phyloP scores from a whole-genome alignment of 768 basidiomycete genomes.

The Tylopilus cervinicoccineus region DNA sequence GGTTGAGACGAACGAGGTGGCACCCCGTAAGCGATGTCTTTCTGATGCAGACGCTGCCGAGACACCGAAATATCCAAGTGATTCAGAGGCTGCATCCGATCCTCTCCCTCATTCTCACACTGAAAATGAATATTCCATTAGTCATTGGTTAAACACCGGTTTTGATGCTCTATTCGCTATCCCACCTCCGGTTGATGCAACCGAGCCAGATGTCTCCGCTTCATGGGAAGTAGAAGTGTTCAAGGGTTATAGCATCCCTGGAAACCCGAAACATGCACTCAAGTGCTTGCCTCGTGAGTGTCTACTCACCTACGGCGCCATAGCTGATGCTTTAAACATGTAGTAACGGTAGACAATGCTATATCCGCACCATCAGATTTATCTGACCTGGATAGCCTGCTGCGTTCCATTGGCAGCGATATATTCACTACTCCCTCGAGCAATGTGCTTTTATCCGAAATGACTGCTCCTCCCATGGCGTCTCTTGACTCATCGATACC shows the following conservation, averaged over 20 bases:
- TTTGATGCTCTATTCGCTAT: conserved; percentile 25
- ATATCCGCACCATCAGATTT: neutral
- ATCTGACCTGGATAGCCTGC: conserved; percentile 6
- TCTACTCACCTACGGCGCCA: neutral
- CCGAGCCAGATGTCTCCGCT: conserved; percentile 22
- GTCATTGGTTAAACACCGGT: conserved; percentile 35
- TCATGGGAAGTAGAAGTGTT: conserved; percentile 35
- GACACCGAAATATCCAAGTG: conserved; percentile 28
- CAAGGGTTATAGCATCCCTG: conserved; percentile 21
- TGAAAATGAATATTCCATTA: conserved; percentile 23
- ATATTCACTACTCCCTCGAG: neutral
- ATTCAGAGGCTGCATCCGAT: conserved; percentile 22
- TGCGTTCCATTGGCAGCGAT: conserved; percentile 4
- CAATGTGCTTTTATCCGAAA: neutral
- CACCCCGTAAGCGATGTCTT: conserved; percentile 34
- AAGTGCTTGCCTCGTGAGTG: conserved; percentile 4
- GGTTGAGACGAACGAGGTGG: neutral
- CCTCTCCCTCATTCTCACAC: conserved; percentile 20
- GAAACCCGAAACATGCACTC: neutral
- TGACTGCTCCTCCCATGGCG: neutral
- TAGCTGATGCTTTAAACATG: neutral
- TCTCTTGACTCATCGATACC: neutral
- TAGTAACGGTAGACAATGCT: neutral
- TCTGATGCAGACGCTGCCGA: conserved; percentile 28
- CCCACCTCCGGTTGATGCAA: conserved; percentile 23